Base-by-base conservation (phyloP, 371 early-diverging fungal genomes). In the Thermomucor indicae-seudaticae region DNA sequence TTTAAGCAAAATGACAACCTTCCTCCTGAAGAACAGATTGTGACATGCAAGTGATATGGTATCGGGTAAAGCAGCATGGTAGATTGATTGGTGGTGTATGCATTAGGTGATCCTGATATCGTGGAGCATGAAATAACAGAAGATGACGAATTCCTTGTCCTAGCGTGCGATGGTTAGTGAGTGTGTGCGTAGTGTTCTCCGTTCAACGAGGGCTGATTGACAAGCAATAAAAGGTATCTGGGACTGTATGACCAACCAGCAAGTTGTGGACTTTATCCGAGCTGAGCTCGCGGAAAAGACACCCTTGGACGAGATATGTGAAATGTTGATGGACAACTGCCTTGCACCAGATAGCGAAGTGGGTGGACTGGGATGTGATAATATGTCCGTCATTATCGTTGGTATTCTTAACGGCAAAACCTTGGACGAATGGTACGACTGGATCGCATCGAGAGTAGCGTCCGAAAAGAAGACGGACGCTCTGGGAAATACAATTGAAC, bases 331-430 rank as follows among this genome's bases (percentile, higher is more conserved):
- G 93, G 92, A 94, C 48, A 65, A 75, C 41, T 97, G 98, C 70
- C 67, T 97, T 50, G 96, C 96, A 29, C 75, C 83, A 20, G 88
- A 93, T 52, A 81, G 79, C 60, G 93, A 91, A 35, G 64, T 86
- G 25, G 90, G 87, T 43, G 91, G 92, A n/a, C 80, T 96, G 23
- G 98, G 98, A 8, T 96, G 93, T 71, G 98, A 98, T 65, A 98
- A 98, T 72, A 98, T 98, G 98, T 95, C 97, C 0, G 87, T 98
- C 27, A 71, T 96, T 43, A 89, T 98, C 47, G 87, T 94, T 16
- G 98, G 75, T 6, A 68, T 96, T 38, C 75, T 96, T 43, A 75
- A 88, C 58, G 95, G 93, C 41, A 79, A 73, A 58, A 77, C 86
- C 12, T 53, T 75, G 55, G 78, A 83, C 6, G 84, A 89, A 61